Conservation (phyloP, 257 asterid species). For the Cruciata laevipes region DNA sequence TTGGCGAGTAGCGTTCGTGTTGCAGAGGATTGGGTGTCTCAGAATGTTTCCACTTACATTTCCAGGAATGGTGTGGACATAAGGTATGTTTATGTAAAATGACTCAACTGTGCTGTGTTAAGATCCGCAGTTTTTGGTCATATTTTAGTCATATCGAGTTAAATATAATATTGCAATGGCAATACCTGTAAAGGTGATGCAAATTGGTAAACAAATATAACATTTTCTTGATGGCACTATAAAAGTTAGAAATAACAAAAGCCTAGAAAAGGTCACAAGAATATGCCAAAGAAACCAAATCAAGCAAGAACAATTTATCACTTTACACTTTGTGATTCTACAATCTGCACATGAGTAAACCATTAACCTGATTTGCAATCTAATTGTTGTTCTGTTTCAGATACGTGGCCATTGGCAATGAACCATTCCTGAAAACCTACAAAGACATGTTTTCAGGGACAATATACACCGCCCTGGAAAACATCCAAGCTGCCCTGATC, state of each 20-base stretch:
- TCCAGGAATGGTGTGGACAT: constrained; percentile 68
- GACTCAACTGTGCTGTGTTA: neutral
- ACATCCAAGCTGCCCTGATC: constrained; percentile 39
- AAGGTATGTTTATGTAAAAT: constrained; percentile 31
- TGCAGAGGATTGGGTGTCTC: constrained; percentile 79
- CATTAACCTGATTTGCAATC: neutral
- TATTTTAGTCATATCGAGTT: too few relatives aligned
- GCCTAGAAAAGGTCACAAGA: neutral
- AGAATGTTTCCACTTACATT: constrained; percentile 56
- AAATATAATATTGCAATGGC: too few relatives aligned
- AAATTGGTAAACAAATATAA: too few relatives aligned
- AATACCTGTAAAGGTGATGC: too few relatives aligned
- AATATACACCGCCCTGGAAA: constrained; percentile 27
- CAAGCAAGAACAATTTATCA: neutral
- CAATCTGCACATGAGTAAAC: neutral
- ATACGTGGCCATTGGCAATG: constrained; percentile 46
- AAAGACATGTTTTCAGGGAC: constrained; percentile 27
- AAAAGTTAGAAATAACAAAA: neutral
- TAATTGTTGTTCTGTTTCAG: constrained; percentile 23
- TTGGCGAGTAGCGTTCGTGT: constrained; percentile 49
- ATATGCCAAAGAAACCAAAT: neutral
- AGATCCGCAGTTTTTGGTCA: neutral
- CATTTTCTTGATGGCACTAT: too few relatives aligned
- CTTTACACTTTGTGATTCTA: neutral
- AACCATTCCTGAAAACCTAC: constrained; percentile 33